Conservation (phyloP, 2,329 filamentous ascomycete genomes). For the Claviceps africana region DNA sequence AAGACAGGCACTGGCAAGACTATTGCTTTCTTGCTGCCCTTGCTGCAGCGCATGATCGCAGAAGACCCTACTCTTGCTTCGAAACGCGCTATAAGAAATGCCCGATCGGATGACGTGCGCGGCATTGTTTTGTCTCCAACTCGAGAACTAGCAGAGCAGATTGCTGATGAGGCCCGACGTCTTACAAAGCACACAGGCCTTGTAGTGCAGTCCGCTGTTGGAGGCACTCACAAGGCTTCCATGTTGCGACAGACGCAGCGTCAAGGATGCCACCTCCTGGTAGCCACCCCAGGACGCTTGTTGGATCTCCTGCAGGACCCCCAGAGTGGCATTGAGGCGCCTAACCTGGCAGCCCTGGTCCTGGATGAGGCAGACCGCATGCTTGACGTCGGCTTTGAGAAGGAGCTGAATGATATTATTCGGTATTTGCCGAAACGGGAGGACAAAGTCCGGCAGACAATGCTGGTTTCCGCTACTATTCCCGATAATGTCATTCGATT, state of each 20-base stretch:
- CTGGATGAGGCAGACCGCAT: conserved; percentile 97
- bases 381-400: conserved; percentile 81
- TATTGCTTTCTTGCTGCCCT: conserved; percentile 76
- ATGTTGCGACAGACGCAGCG: conserved; percentile 55
- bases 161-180: conserved; percentile 62
- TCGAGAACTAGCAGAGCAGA: conserved; percentile 68
- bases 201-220: conserved; percentile 64
- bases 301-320: conserved; percentile 65
- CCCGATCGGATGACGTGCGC: conserved; percentile 44
- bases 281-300: conserved; percentile 81
- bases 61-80: conserved; percentile 47
- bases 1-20: conserved; percentile 98
- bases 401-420: conserved; percentile 49
- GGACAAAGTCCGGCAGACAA: conserved; percentile 64
- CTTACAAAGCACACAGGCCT: conserved; percentile 53
- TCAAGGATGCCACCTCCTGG: conserved; percentile 74
- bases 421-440: conserved; percentile 45
- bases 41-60: conserved; percentile 64
- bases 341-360: conserved; percentile 78
- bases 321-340: conserved; percentile 50
- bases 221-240: conserved; percentile 64
- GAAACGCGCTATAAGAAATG: conserved; percentile 20
- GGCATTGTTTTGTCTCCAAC: conserved; percentile 66
- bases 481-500: conserved; percentile 69
- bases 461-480: conserved; percentile 92